Evolutionary conservation across 2,329 filamentous ascomycete species (phyloP), one percentile per base, ranked within the genome.

Genomic region (Pyrenochaeta sp.): DNA sequence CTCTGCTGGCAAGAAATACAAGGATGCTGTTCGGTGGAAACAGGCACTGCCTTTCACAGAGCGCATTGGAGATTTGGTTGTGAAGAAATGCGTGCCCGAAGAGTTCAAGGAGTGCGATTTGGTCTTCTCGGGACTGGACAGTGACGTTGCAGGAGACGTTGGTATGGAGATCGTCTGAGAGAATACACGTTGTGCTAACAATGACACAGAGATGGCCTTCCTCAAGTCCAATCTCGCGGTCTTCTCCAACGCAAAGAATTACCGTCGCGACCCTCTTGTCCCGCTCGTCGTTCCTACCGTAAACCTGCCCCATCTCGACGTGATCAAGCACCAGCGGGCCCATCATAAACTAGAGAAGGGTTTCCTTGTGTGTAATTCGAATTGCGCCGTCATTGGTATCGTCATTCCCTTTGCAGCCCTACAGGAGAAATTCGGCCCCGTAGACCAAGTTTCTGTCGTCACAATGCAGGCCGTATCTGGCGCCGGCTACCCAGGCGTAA

Each of bases 171-270:
- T 2, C 3, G n/a, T 19, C 9, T 27, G 1, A 6, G 4, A 6
- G 3, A 10, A 40, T 39, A 5, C 3, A 27, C 13, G 8, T 15
- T n/a, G 15, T 10, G 39, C 59, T 66, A 28, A 66, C 2, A 19
- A 5, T 34, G 27, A 1, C 3, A 59, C 55, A 71, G 93, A 98
- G 79, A 91, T 91, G 86, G 91, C 91, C 68, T 98, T 98, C 79
- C 85, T 96, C 73, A 90, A 90, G 75, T 90, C 92, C 60, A 89
- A 97, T 73, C 88, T 97, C 50, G 88, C 92, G 72, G 91, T 97
- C 77, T 98, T 99, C 83, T 97, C 93, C 72, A 99, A 98, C 79
- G 93, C 95, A 50, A 97, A 97, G 81, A 98, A 97, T 86, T 92
- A 97, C 85, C 91, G 95, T 71, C 90, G 90, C 76, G 90, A 97